These are phyloP conservation scores for Hyaloscypha variabilis DNA, from an alignment of 495 filamentous ascomycete genomes.

Conservation along the genomic window DNA sequence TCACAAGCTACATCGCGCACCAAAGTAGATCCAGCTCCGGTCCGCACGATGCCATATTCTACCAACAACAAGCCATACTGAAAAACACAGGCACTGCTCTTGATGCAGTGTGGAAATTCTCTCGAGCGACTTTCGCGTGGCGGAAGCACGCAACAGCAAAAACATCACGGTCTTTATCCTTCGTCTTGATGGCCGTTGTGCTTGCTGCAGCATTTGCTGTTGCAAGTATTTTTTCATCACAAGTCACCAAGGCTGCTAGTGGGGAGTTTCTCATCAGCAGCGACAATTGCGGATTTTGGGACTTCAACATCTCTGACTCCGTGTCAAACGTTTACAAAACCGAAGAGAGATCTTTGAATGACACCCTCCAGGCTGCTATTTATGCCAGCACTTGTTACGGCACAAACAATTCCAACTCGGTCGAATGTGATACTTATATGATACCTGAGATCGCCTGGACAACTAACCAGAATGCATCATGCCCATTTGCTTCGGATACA, in stretches of 20 bases:
- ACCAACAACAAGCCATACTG: conserved; percentile 43
- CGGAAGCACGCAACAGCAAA: conserved; percentile 21
- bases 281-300: conserved; percentile 32
- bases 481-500: conserved; percentile 33
- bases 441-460: conserved; percentile 29
- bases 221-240: conserved; percentile 39
- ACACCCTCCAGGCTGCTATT: conserved; percentile 32
- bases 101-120: conserved; percentile 30
- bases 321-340: no score
- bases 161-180: conserved; percentile 28
- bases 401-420: background rate
- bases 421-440: conserved; percentile 18
- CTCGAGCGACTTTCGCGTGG: conserved; percentile 34
- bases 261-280: conserved; percentile 34
- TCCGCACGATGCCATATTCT: conserved; percentile 31
- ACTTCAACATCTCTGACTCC: background rate
- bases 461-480: conserved; percentile 29
- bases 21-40: conserved; percentile 29
- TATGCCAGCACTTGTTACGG: conserved; percentile 39
- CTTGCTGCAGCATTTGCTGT: conserved; percentile 34
- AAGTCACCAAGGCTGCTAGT: conserved; percentile 36
- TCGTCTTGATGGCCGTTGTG: conserved; percentile 36
- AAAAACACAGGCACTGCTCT: conserved; percentile 35
- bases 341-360: conserved; percentile 23
- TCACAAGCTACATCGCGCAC: conserved; percentile 41